Evolutionary conservation across 768 basidiomycete species (phyloP).

Genomic region (Collybiopsis luxurians): DNA sequence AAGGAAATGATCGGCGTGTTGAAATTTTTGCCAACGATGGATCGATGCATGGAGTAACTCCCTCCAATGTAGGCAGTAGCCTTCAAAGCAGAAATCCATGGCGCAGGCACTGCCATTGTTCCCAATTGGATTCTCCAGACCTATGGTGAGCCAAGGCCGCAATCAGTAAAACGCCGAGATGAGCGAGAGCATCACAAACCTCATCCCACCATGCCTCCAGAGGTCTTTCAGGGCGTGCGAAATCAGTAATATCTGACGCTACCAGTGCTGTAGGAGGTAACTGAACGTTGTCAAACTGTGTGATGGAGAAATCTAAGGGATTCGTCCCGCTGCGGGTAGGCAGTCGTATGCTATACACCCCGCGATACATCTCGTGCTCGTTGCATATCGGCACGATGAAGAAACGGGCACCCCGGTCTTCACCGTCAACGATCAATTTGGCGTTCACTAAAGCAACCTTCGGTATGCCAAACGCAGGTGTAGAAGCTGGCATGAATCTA

Average conservation of each 20-base stretch:
- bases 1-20: conserved; percentile 57
- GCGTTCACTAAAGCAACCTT: conserved; percentile 60
- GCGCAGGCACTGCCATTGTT: conserved; percentile 47
- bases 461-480: conserved; percentile 48
- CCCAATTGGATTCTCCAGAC: conserved; percentile 55
- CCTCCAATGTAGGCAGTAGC: conserved; percentile 52
- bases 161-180: not conserved
- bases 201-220: conserved; percentile 55
- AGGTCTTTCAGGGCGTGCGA: conserved; percentile 35
- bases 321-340: conserved; percentile 50
- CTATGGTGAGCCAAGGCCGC: not conserved
- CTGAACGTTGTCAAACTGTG: conserved; percentile 50
- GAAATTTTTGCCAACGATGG: conserved; percentile 36
- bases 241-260: conserved; percentile 39
- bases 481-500: conserved; percentile 61
- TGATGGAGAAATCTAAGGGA: conserved; percentile 57
- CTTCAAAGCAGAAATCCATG: conserved; percentile 51
- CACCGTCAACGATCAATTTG: conserved; percentile 45
- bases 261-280: conserved; percentile 51
- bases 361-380: conserved; percentile 49
- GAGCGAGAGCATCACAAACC: conserved; percentile 2
- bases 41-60: conserved; percentile 56
- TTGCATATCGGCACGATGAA: conserved; percentile 57
- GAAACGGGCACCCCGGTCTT: conserved; percentile 49
- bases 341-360: conserved; percentile 47